A percentile compares a stretch with the other conserved stretches of the same genome.
Conservation (phyloP, 179 eudicot genomes). For the Spergularia azorica region DNA sequence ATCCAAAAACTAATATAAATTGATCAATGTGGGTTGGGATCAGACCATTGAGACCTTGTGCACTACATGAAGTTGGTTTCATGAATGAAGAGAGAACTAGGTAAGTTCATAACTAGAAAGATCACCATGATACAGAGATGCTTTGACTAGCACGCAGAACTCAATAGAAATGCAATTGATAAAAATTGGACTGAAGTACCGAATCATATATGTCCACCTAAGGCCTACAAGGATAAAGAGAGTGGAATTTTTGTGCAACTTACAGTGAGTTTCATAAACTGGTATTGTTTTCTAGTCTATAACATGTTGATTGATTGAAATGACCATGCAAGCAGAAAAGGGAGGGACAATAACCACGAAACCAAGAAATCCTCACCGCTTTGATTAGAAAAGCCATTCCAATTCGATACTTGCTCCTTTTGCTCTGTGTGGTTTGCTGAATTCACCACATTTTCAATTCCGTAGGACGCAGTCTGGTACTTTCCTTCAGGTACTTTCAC, state of each 20-base stretch:
- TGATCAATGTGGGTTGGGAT: not conserved
- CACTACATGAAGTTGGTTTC: too few species aligned
- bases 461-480: slow-evolving; percentile 41
- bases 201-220: slow-evolving; percentile 9
- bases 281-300: not conserved
- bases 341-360: not conserved
- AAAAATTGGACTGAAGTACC: not conserved
- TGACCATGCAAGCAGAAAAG: slow-evolving; percentile 2
- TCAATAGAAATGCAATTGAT: not conserved
- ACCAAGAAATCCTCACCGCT: slow-evolving; percentile 36
- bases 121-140: not conserved
- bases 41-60: not conserved
- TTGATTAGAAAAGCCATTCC: slow-evolving; percentile 38
- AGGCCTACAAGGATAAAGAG: not conserved
- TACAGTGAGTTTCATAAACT: slow-evolving; percentile 6
- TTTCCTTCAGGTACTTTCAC: slow-evolving; percentile 48
- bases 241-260: not conserved
- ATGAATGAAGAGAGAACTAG: not conserved
- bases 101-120: not conserved
- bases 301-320: not conserved
- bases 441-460: slow-evolving; percentile 47
- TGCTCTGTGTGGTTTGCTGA: slow-evolving; percentile 20
- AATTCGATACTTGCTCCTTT: slow-evolving; percentile 29
- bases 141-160: not conserved
- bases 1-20: not conserved